Evolutionary conservation across 768 basidiomycete genomes (phyloP), one percentile per base, ranked within the genome.

Genomic region (Tulasnella sp.): DNA sequence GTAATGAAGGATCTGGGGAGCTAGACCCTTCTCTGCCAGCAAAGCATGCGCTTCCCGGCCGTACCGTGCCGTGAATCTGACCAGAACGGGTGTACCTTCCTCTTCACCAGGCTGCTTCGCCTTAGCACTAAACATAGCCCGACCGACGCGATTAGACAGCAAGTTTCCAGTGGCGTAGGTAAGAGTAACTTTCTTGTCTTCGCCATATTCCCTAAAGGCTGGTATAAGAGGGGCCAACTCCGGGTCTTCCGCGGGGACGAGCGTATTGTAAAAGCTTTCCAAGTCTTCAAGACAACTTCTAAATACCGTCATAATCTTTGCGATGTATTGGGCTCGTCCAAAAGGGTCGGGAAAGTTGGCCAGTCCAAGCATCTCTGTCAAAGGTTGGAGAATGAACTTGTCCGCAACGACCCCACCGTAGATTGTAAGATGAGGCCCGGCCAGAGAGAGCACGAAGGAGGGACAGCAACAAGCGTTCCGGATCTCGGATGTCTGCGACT

Each of bases 331-430:
- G 72, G 28, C 34, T 75, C 78, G 69, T 24, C 37, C 60, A 42
- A 31, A n/a, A 22, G 20, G 22, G n/a, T 79, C 40, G 42, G 48
- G 76, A 60, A 76, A 54, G 40, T 77, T 77, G 76, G 76, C 58
- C 48, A 77, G 50, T 58, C 58, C 76, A n/a, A 77, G 76, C 78
- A 42, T 79, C 69, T 86, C 87, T 0, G 86, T 87, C 22, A 88
- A 85, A n/a, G 81, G 81, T 64, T 87, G 86, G 31, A 86, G 83
- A 16, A 88, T 81, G 64, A 83, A 83, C 1, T 79, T 77, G 46
- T 82, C 72, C 0, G 85, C 85, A 20, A 85, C 37, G 8, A 87
- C 81, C 34, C 81, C 85, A n/a, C 87, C 86, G 77, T 86, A 81
- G 60, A 88, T 81, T 24, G 77, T 40, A 14, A 88, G 58, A 84